A percentile compares a stretch with the other conserved stretches of the same genome.
These are phyloP conservation scores for Eucalyptus curtisii DNA, from an alignment of 345 rosid genomes.

Conservation along the genomic window DNA sequence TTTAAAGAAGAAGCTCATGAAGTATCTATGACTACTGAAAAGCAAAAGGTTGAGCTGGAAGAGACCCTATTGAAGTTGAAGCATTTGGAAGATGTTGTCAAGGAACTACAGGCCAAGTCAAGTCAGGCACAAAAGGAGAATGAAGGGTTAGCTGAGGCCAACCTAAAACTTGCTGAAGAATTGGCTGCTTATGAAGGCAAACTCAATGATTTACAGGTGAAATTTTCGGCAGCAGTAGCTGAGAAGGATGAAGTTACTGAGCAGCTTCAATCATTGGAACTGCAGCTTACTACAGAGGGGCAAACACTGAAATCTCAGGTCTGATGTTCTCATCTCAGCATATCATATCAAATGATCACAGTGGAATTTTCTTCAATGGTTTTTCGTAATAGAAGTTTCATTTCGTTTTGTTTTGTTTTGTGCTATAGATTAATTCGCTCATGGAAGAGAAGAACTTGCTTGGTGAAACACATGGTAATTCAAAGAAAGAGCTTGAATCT, in stretches of 20 bases:
- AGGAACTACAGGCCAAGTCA: conserved; percentile 53
- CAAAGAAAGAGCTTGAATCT: conserved; percentile 66
- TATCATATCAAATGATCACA: neutral
- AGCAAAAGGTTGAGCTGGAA: conserved; percentile 50
- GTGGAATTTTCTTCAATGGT: neutral
- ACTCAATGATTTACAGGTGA: conserved; percentile 40
- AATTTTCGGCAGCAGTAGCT: conserved; percentile 26
- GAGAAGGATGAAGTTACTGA: conserved; percentile 55
- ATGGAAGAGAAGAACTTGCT: conserved; percentile 65
- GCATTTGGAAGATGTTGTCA: conserved; percentile 44
- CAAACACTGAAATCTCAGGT: conserved; percentile 75
- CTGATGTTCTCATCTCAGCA: neutral
- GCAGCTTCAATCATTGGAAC: conserved; percentile 44
- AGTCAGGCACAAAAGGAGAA: conserved; percentile 56
- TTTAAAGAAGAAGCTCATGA: conserved; percentile 42
- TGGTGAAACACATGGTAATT: conserved; percentile 42
- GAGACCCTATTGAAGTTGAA: conserved; percentile 44
- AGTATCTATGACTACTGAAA: conserved; percentile 45
- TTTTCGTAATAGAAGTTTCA: neutral
- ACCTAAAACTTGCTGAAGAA: conserved; percentile 66
- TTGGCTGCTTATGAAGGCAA: conserved; percentile 53
- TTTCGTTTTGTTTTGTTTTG: neutral
- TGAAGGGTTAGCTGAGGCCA: conserved; percentile 65
- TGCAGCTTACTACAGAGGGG: conserved; percentile 56
- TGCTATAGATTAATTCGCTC: conserved; percentile 51